phyloP scores from a whole-genome alignment of 345 rosid species.

The Isatis tinctoria region DNA sequence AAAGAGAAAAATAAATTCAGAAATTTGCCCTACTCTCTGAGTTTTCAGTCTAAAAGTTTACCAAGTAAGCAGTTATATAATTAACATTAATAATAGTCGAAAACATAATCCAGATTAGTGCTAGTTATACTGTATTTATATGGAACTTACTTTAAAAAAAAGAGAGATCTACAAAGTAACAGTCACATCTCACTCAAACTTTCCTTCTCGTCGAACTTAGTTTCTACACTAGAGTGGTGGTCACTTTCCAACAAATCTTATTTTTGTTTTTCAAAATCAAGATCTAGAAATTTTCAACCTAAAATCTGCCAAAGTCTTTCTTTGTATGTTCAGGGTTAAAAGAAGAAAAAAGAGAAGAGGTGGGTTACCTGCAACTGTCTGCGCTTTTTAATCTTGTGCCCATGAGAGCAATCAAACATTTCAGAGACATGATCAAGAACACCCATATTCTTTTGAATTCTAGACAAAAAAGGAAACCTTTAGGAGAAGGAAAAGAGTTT shows the following conservation, averaged over 20 bases:
- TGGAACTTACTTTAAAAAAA: background rate
- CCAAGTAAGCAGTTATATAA: background rate
- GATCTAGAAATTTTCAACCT: background rate
- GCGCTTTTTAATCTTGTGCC: slow-evolving; percentile 53
- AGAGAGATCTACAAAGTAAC: slow-evolving; percentile 13
- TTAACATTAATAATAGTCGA: background rate
- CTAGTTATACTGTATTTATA: background rate
- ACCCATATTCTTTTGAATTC: slow-evolving; percentile 44
- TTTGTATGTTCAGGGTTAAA: background rate
- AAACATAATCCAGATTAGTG: background rate
- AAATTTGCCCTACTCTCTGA: background rate
- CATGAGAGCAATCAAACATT: slow-evolving; percentile 71
- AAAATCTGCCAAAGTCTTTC: too few species aligned
- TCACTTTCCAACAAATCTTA: background rate
- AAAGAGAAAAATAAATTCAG: background rate
- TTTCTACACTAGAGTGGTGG: background rate
- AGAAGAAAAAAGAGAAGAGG: background rate
- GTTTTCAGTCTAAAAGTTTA: background rate
- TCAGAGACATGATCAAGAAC: slow-evolving; percentile 79
- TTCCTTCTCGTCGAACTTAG: background rate
- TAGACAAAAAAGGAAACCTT: background rate
- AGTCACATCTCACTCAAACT: background rate
- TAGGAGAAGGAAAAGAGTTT: background rate
- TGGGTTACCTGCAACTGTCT: slow-evolving; percentile 71
- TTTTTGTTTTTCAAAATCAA: background rate